Base-by-base conservation (phyloP, 306 rosid genomes). In the Luffa aegyptiaca region DNA sequence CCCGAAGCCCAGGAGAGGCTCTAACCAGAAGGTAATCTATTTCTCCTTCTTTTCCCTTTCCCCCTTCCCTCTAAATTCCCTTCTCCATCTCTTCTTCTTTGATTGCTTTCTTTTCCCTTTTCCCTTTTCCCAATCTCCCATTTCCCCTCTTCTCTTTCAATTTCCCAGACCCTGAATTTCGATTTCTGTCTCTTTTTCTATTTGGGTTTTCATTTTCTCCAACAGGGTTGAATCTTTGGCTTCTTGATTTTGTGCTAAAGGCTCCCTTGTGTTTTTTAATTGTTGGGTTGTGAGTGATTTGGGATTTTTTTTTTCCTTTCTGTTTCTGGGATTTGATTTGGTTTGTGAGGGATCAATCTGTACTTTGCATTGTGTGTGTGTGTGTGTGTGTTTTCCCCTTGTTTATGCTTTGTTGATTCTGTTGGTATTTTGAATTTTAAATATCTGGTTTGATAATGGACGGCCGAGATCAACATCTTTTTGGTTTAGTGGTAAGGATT, bases 401-500 rank as follows among this genome's bases (percentile, higher is more conserved):
- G 62, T 35, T 63, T 35, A 21, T 52, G 51, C 33, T 35, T 44
- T 39, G 49, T 18, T 66, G 8, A 10, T 42, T 69, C 41, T 41
- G 44, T 55, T 56, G 70, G 70, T 46, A 33, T 80, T 56, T 14
- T 70, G 17, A 55, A 76, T 17, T 76, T 77, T 20, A 7, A 77
- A 48, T 44, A 20, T 57, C 69, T 77, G 39, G 13, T 77, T 59
- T 45, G 14, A 6, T 31, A 3, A 77, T 77, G 80, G 80, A 58
- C 66, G 56, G 80, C 21, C 55, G 56, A 77, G 71, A 77, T 37
- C 70, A 58, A 0, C 80, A 2, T 77, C 71, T 21, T 58, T 62
- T 39, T 58, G 71, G 70, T 62, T 77, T 77, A 31, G 80, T 77
- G 80, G 80, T 77, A 77, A 77, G 59, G n/a, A 77, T 56, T 44